Conservation (phyloP, 1,284 basidiomycete species). For the Salmacisia buchloeana region DNA sequence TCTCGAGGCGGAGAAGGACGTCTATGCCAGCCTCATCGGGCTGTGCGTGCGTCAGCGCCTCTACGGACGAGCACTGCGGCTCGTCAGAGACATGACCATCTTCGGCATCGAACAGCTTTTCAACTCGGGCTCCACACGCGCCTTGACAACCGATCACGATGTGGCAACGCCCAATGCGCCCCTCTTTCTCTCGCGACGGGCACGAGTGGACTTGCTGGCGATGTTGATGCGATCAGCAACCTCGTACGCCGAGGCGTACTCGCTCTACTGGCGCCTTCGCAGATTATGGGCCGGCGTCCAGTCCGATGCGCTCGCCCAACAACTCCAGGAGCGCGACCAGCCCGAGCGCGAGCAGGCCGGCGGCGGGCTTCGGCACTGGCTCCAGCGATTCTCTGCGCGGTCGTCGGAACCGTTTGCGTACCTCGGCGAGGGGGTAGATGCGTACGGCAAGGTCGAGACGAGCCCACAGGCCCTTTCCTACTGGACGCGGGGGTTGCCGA, state of each 20-base stretch:
- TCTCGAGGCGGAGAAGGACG: background rate
- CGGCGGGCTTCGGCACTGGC: background rate
- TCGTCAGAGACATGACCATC: slow-evolving; percentile 1
- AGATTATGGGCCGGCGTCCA: background rate
- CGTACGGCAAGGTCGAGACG: background rate
- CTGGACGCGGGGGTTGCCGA: background rate
- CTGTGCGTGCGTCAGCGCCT: background rate
- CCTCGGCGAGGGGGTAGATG: background rate
- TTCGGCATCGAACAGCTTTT: slow-evolving; percentile 3
- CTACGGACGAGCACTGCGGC: background rate
- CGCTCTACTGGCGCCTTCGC: background rate
- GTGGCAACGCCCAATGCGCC: background rate
- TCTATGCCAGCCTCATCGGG: background rate
- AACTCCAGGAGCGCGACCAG: background rate
- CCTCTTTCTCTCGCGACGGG: background rate
- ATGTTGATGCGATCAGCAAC: background rate
- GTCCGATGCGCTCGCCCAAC: background rate
- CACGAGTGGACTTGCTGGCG: background rate
- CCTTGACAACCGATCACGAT: background rate
- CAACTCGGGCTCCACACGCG: background rate
- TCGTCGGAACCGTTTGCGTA: background rate
- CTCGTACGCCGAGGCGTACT: slow-evolving; percentile 1
- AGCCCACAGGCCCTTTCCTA: background rate
- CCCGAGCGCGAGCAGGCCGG: background rate
- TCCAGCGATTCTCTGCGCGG: background rate